Conservation (phyloP, 129 eudicot genomes). For the Centrapalus pauciflorus region DNA sequence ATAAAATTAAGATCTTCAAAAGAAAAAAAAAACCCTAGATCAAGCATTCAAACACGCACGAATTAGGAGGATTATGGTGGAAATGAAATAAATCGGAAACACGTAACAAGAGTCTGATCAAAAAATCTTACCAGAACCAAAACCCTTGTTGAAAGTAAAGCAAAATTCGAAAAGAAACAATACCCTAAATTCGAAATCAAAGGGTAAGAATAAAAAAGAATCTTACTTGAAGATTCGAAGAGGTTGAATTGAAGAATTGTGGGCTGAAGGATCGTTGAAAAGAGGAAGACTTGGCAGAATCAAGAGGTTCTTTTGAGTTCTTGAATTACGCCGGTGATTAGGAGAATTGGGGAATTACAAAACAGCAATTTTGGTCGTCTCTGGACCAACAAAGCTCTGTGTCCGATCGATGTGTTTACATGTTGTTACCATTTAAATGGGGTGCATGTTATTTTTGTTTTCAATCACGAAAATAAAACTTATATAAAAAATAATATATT, state of each 20-base stretch:
- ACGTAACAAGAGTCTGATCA: background rate
- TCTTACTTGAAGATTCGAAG: slow-evolving; percentile 23
- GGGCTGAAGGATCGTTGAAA: slow-evolving; percentile 24
- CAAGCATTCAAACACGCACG: background rate
- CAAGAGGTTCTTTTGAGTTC: slow-evolving; percentile 12
- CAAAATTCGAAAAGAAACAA: slow-evolving; percentile 1
- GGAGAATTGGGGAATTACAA: slow-evolving; percentile 1
- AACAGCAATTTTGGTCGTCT: too few relatives aligned
- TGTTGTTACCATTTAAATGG: too few relatives aligned
- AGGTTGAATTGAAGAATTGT: slow-evolving; percentile 9
- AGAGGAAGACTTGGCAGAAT: slow-evolving; percentile 19
- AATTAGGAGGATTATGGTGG: slow-evolving; percentile 5
- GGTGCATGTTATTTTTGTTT: too few relatives aligned
- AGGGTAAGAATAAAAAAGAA: background rate
- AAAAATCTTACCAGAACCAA: slow-evolving; percentile 10
- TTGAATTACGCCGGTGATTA: background rate
- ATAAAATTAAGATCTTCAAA: slow-evolving; percentile 7
- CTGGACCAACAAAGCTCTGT: background rate
- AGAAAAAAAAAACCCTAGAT: slow-evolving; percentile 12
- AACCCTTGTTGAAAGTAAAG: slow-evolving; percentile 14
- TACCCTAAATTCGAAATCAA: slow-evolving; percentile 7
- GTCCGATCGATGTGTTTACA: too few relatives aligned
- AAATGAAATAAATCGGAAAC: background rate
- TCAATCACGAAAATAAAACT: too few relatives aligned
- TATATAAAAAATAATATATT: too few relatives aligned